phyloP scores from a whole-genome alignment of 257 asterid genomes.

The Scutellaria baicalensis region DNA sequence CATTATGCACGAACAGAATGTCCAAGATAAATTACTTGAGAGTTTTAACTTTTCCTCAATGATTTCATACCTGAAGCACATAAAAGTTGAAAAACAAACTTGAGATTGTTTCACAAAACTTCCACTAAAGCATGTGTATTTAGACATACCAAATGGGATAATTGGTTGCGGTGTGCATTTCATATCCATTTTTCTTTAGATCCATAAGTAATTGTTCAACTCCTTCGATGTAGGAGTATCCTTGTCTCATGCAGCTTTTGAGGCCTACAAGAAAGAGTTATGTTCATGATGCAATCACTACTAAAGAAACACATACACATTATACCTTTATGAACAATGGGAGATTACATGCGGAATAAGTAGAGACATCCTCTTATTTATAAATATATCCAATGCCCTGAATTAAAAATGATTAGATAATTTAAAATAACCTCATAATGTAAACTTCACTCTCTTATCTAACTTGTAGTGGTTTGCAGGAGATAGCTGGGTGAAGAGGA shows the following conservation, averaged over 20 bases:
- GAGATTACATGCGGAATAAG: background rate
- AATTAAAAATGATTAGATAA: background rate
- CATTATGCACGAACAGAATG: constrained; percentile 87
- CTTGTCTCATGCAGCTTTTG: constrained; percentile 70
- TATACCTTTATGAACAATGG: background rate
- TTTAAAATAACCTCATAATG: background rate
- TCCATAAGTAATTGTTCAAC: constrained; percentile 60
- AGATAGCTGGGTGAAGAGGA: background rate
- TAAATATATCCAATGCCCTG: background rate
- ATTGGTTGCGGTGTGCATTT: constrained; percentile 85
- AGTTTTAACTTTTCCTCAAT: constrained; percentile 82
- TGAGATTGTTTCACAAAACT: constrained; percentile 11
- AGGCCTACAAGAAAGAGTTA: constrained; percentile 47
- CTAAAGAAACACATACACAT: background rate
- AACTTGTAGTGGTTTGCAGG: background rate
- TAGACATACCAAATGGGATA: constrained; percentile 75
- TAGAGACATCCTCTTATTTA: background rate
- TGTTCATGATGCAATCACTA: background rate
- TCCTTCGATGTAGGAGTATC: constrained; percentile 73
- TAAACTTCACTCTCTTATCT: background rate
- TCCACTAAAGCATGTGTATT: background rate
- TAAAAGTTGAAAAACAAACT: constrained; percentile 3
- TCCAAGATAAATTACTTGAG: constrained; percentile 83
- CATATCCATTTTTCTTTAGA: constrained; percentile 74
- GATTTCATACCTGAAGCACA: constrained; percentile 61